Base-by-base conservation (phyloP, 805 yeast species). In the Candida maltosa region DNA sequence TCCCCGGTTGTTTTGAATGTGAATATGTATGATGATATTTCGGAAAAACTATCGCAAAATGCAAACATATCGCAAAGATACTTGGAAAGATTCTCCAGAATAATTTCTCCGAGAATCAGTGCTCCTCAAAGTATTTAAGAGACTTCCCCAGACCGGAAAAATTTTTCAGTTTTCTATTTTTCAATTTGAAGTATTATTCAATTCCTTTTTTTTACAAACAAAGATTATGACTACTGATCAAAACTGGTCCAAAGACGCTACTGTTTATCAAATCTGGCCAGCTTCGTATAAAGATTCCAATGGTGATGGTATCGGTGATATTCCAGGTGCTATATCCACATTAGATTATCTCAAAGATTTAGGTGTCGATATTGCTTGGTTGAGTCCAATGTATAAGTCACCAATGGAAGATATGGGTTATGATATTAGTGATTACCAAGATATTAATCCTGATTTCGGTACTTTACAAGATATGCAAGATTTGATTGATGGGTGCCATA, bases 381-480 rank as follows among this genome's bases (percentile, higher is more conserved):
- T 76, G 35, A 71, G 75, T 17, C 82, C 82, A 17, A 70, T 73
- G 61, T 75, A 65, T 54, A 76, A 72, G 41, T 70, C 78, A 5
- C 82, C 82, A 4, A 76, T 72, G 49, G 74, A 69, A 32, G 82
- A 76, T 51, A 76, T 76, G 81, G 83, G 83, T 4, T 76, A 76
- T 49, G 82, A 77, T 46, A 74, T 77, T 47, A 56, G 74, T 16
- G 70, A 76, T 54, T 76, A 76, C 55, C 66, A 73, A 51, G 64
- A 54, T 15, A 67, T 77, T 29, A 68, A 76, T 52, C 71, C 74
- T 10, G 59, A 62, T 40, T 76, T 73, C 52, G 83, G 83, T 28
- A 66, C 78, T 8, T 49, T 74, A 54, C 71, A 70, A 38, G 79
- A 74, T 45, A 69, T 73, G 66, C 74, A 73, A 47, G 43, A 49